These are phyloP conservation scores for Myxozyma mucilagina DNA, from an alignment of 805 yeast species.

Conservation along the genomic window DNA sequence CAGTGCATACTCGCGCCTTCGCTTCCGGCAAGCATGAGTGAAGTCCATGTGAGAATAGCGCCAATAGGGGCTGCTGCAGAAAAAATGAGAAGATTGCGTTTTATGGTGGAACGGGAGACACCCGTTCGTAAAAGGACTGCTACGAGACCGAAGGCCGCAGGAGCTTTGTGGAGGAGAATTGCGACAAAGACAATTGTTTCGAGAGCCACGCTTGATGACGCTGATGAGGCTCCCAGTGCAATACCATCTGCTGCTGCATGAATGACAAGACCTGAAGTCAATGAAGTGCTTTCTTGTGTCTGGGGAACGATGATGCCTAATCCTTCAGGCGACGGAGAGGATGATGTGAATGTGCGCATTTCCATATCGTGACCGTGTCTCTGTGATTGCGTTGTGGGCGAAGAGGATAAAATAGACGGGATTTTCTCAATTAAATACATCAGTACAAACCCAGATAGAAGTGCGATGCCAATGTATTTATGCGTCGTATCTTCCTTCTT, in stretches of 20 bases:
- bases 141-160: constrained; percentile 68
- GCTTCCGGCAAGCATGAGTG: constrained; percentile 41
- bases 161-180: constrained; percentile 69
- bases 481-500: constrained; percentile 6
- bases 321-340: neutral
- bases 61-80: constrained; percentile 63
- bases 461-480: constrained; percentile 47
- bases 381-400: neutral
- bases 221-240: constrained; percentile 62
- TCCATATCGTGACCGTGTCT: constrained; percentile 35
- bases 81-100: constrained; percentile 54
- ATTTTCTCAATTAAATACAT: constrained; percentile 55
- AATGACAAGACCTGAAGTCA: constrained; percentile 61
- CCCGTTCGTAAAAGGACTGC: constrained; percentile 52
- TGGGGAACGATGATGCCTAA: neutral
- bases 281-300: constrained; percentile 36
- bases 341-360: constrained; percentile 32
- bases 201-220: constrained; percentile 44
- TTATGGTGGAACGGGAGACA: constrained; percentile 40
- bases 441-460: constrained; percentile 55
- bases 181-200: constrained; percentile 56
- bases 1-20: constrained; percentile 37
- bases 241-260: constrained; percentile 75
- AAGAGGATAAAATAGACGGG: constrained; percentile 30
- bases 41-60: constrained; percentile 53